Evolutionary conservation across 371 early-diverging fungal genomes (phyloP).

Genomic region (Blakeslea trispora): DNA sequence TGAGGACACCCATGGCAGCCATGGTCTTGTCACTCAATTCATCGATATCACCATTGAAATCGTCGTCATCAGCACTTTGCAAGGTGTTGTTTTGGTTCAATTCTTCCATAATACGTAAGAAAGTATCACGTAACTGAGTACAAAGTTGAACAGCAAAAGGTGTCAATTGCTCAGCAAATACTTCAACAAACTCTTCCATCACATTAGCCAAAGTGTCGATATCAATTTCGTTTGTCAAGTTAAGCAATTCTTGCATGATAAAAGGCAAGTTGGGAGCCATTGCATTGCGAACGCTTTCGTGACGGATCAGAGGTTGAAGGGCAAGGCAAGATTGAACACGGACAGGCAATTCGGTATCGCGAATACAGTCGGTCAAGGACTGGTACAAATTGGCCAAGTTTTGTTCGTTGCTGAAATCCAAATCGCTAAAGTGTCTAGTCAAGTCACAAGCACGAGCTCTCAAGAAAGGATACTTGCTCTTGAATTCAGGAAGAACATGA

Average conservation of each 20-base stretch:
- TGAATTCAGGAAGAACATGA: conserved; percentile 89
- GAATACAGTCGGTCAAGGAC: conserved; percentile 64
- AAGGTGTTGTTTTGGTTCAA: conserved; percentile 45
- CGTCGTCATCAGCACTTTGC: conserved; percentile 42
- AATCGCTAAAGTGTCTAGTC: conserved; percentile 41
- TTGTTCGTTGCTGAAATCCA: conserved; percentile 44
- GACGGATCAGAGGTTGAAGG: conserved; percentile 74
- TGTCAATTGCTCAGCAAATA: conserved; percentile 88
- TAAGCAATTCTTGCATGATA: conserved; percentile 83
- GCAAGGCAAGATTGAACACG: conserved; percentile 82
- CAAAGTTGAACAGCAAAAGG: conserved; percentile 91
- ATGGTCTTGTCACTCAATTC: conserved; percentile 82
- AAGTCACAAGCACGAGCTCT: conserved; percentile 66
- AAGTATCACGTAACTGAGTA: conserved; percentile 80
- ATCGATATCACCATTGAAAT: conserved; percentile 47
- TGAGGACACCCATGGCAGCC: conserved; percentile 89
- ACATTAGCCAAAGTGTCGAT: conserved; percentile 83
- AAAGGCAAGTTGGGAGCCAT: conserved; percentile 77
- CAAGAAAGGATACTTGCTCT: conserved; percentile 77
- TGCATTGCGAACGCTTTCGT: conserved; percentile 69
- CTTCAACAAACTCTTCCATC: conserved; percentile 88
- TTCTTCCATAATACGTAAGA: conserved; percentile 79
- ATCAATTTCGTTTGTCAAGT: conserved; percentile 88
- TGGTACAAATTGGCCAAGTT: conserved; percentile 62
- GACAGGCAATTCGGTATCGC: conserved; percentile 83